phyloP scores from a whole-genome alignment of 176 grass and related monocot genomes.

The Thinopyrum elongatum region DNA sequence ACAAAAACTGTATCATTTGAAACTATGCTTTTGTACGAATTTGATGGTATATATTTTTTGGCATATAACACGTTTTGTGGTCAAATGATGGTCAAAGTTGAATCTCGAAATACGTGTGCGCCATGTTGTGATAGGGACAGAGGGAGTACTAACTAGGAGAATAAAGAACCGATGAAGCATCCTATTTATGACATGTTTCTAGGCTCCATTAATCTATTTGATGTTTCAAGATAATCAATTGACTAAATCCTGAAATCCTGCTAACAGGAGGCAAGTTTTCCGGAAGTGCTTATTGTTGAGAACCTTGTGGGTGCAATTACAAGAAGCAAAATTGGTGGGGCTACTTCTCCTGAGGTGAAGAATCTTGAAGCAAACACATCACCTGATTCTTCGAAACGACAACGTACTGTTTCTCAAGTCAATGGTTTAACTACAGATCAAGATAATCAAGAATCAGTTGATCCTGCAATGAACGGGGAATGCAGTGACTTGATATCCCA shows the following conservation, averaged over 20 bases:
- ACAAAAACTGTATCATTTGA: not conserved
- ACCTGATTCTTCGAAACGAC: slow-evolving; percentile 40
- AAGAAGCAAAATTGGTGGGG: slow-evolving; percentile 40
- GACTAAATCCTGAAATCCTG: slow-evolving; percentile 30
- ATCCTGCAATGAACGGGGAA: slow-evolving; percentile 26
- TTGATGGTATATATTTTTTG: not conserved
- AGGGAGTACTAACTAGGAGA: not conserved
- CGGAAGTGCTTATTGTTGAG: slow-evolving; percentile 57
- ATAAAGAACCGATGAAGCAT: not conserved
- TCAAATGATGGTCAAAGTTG: not conserved
- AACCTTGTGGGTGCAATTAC: slow-evolving; percentile 56
- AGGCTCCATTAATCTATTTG: slow-evolving; percentile 13
- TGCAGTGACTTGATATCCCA: slow-evolving; percentile 50
- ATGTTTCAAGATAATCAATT: not conserved
- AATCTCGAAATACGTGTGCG: not conserved
- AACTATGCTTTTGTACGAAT: not conserved
- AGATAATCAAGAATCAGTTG: slow-evolving; percentile 27
- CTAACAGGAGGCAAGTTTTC: slow-evolving; percentile 84
- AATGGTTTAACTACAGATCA: not conserved
- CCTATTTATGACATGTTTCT: slow-evolving; percentile 15
- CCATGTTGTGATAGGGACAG: not conserved
- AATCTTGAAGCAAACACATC: slow-evolving; percentile 30
- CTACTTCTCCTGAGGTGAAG: slow-evolving; percentile 26
- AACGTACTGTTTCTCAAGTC: slow-evolving; percentile 28
- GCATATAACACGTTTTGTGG: not conserved